A percentile compares a stretch with the other conserved stretches of the same genome.
Evolutionary conservation across 768 basidiomycete genomes (phyloP).

Genomic region (Agrocybe praecox): DNA sequence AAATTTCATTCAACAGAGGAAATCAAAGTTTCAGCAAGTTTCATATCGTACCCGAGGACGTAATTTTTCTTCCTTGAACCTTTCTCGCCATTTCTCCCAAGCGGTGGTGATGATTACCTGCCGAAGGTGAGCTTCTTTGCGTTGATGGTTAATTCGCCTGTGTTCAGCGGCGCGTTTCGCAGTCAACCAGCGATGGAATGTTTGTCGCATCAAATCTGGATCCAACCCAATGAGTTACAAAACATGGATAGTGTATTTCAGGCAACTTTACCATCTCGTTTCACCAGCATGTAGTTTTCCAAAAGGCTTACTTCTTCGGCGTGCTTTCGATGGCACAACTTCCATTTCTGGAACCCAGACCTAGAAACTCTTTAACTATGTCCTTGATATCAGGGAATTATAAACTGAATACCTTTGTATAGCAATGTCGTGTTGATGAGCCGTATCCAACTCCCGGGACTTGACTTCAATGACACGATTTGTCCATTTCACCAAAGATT

Average conservation of each 20-base stretch:
- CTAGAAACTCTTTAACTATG: slow-evolving; percentile 33
- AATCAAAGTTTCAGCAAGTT: not conserved
- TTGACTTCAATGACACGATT: slow-evolving; percentile 75
- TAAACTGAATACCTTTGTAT: slow-evolving; percentile 30
- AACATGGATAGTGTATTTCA: not conserved
- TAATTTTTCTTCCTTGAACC: slow-evolving; percentile 64
- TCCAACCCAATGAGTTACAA: not conserved
- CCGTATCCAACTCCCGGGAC: slow-evolving; percentile 67
- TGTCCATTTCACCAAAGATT: slow-evolving; percentile 62
- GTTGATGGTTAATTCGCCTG: slow-evolving; percentile 57
- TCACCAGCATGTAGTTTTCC: slow-evolving; percentile 82
- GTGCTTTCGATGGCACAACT: slow-evolving; percentile 58
- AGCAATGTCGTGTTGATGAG: slow-evolving; percentile 41
- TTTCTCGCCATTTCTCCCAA: slow-evolving; percentile 85
- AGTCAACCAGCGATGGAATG: slow-evolving; percentile 72
- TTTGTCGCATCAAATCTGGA: slow-evolving; percentile 65
- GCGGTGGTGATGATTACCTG: slow-evolving; percentile 49
- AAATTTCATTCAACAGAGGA: slow-evolving; percentile 3
- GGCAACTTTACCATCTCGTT: slow-evolving; percentile 63
- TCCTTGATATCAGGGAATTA: not conserved
- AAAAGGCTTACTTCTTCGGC: slow-evolving; percentile 76
- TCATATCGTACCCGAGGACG: slow-evolving; percentile 57
- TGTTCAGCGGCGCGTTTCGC: slow-evolving; percentile 63
- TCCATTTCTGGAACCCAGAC: slow-evolving; percentile 70
- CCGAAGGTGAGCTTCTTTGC: slow-evolving; percentile 65